Base-by-base conservation (phyloP, 495 filamentous ascomycete genomes). In the Venustampulla echinocandica region DNA sequence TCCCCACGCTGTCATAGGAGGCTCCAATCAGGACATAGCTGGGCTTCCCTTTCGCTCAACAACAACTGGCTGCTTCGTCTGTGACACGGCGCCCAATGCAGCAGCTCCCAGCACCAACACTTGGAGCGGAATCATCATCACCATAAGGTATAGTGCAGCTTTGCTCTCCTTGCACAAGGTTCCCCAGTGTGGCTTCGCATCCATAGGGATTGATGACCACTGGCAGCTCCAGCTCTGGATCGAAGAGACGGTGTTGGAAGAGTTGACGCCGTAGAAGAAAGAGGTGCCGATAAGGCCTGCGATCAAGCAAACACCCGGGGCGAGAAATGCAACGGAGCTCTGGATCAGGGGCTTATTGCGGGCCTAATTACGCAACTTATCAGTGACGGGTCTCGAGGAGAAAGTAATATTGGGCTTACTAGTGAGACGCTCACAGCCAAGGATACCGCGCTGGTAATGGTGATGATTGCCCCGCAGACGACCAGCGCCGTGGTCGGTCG, bases 201-300 rank as follows among this genome's bases (percentile, higher is more conserved):
- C 40, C 73, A 76, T 76, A 48, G 55, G 53, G 21, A 74, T 52
- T 30, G 56, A 49, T 4, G 53, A 54, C 73, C 73, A 78, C 40
- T 69, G 70, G 60, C 74, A 78, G 20, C 65, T 69, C 74, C 74
- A 78, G 58, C 68, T 72, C 55, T 75, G 53, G 22, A 76, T 55
- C 30, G 70, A 71, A 53, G 69, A 67, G 44, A 62, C 58, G 4
- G 56, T 62, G 32, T 55, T 55, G 1, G 72, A 75, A 19, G 66
- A 53, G 48, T 76, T 74, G 61, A 72, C 66, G 38, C 61, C 63
- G 50, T 78, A 78, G 61, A 70, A 76, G 61, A 76, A 71, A 39
- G 64, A 56, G 44, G 71, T 66, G 51, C 66, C 66, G 47, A 76
- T 62, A 47, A 76, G 54, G n/a, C 64, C 64, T 35, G 66, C 69